A percentile compares a stretch with the other conserved stretches of the same genome.
Conservation (phyloP, 2,329 filamentous ascomycete genomes). For the Fusarium hostae region DNA sequence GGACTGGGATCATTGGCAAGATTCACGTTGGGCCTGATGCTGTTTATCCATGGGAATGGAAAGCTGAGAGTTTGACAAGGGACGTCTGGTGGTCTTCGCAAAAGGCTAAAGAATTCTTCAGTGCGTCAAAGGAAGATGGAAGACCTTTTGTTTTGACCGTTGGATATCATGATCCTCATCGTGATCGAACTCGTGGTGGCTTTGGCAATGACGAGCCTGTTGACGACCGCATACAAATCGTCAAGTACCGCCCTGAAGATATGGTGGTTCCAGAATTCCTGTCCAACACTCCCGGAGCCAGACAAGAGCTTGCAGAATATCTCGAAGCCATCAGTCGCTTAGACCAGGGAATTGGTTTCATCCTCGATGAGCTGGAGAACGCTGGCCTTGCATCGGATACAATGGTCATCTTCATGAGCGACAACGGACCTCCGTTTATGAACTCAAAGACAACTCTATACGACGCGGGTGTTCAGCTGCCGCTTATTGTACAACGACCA, state of each 20-base stretch:
- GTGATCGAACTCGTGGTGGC: neutral
- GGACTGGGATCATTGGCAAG: conserved; percentile 60
- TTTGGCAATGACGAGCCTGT: neutral
- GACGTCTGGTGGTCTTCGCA: neutral
- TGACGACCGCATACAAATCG: neutral
- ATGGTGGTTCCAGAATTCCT: conserved; percentile 56
- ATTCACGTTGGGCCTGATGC: conserved; percentile 57
- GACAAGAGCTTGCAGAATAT: conserved; percentile 57
- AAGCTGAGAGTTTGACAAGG: neutral
- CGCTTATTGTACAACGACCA: conserved; percentile 55
- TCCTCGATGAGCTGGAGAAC: conserved; percentile 50
- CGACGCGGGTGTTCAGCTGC: conserved; percentile 58
- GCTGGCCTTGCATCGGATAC: conserved; percentile 51
- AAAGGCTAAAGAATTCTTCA: neutral
- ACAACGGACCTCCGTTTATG: conserved; percentile 61
- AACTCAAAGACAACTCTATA: conserved; percentile 64
- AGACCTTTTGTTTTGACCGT: neutral
- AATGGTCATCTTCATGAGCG: conserved; percentile 58
- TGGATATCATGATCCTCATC: neutral
- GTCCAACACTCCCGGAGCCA: conserved; percentile 53
- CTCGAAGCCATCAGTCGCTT: conserved; percentile 55
- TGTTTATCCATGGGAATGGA: neutral
- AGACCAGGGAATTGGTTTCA: conserved; percentile 55
- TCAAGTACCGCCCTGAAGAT: conserved; percentile 44
- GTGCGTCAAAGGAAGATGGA: accelerated